phyloP scores from a whole-genome alignment of 2,329 filamentous ascomycete genomes.

The Calonectria henricotiae region DNA sequence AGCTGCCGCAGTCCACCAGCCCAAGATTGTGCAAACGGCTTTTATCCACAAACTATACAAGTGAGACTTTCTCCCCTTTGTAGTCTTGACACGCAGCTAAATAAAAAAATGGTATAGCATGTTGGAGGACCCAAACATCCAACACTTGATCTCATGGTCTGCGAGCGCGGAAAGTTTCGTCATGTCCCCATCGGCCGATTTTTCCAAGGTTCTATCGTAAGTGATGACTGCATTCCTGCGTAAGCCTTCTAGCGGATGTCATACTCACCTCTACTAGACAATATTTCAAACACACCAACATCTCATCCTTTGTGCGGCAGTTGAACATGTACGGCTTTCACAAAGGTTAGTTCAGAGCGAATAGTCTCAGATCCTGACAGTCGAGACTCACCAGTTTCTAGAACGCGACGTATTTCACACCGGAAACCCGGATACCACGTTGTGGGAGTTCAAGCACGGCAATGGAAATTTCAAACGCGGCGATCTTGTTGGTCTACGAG shows the following conservation, averaged over 20 bases:
- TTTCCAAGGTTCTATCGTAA: constrained; percentile 97
- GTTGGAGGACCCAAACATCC: constrained; percentile 94
- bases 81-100: constrained; percentile 47
- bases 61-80: constrained; percentile 68
- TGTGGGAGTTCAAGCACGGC: constrained; percentile 99
- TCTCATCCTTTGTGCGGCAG: constrained; percentile 97
- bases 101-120: constrained; percentile 75
- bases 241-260: not conserved
- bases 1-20: constrained; percentile 86
- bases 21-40: constrained; percentile 97
- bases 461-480: constrained; percentile 97
- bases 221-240: constrained; percentile 58
- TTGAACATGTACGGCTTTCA: constrained; percentile 99
- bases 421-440: constrained; percentile 89
- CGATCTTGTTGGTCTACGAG: constrained; percentile 89
- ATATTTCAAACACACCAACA: constrained; percentile 99
- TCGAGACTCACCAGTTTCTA: constrained; percentile 58
- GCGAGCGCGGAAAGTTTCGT: constrained; percentile 96
- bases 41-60: constrained; percentile 99
- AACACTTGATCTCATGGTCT: constrained; percentile 98
- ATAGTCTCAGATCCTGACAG: constrained; percentile 33
- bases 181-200: constrained; percentile 97
- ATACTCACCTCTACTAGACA: constrained; percentile 72
- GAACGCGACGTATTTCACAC: constrained; percentile 99
- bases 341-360: constrained; percentile 77